Evolutionary conservation across 225 moss, liverwort and hornwort species (phyloP).

Genomic region (Anthoceros angustus): DNA sequence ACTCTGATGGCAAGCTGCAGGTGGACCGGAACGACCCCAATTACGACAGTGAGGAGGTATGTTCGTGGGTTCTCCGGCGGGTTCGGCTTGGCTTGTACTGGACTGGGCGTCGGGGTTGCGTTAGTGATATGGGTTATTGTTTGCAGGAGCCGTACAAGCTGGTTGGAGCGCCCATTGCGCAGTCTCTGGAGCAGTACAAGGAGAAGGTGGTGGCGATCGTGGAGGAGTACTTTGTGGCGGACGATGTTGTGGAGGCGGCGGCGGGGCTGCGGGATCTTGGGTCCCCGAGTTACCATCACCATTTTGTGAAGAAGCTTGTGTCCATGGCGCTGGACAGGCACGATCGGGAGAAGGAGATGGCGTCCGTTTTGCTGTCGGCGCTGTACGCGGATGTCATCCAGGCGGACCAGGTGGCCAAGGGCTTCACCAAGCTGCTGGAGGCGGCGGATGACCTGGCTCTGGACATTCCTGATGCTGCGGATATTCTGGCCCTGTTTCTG

Average conservation of each 20-base stretch:
- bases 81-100: too few species aligned
- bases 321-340: slow-evolving; percentile 93
- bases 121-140: slow-evolving; percentile 2
- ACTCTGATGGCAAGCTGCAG: slow-evolving; percentile 41
- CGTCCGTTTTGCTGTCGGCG: slow-evolving; percentile 86
- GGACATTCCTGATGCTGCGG: slow-evolving; percentile 87
- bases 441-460: slow-evolving; percentile 78
- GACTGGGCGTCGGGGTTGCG: too few species aligned
- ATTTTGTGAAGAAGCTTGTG: slow-evolving; percentile 81
- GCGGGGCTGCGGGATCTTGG: slow-evolving; percentile 63
- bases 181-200: slow-evolving; percentile 83
- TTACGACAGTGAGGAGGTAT: slow-evolving; percentile 87
- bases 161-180: slow-evolving; percentile 75
- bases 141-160: slow-evolving; percentile 92
- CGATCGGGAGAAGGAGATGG: slow-evolving; percentile 96
- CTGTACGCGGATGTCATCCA: slow-evolving; percentile 86
- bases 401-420: slow-evolving; percentile 81
- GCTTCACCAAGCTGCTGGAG: slow-evolving; percentile 70
- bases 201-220: slow-evolving; percentile 67
- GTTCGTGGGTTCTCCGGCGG: slow-evolving; percentile 4
- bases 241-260: slow-evolving; percentile 65
- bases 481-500: slow-evolving; percentile 75
- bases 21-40: slow-evolving; percentile 92
- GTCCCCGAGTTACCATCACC: slow-evolving; percentile 77
- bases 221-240: slow-evolving; percentile 78